phyloP scores from a whole-genome alignment of 805 yeast species.

The Yarrowia divulgata region DNA sequence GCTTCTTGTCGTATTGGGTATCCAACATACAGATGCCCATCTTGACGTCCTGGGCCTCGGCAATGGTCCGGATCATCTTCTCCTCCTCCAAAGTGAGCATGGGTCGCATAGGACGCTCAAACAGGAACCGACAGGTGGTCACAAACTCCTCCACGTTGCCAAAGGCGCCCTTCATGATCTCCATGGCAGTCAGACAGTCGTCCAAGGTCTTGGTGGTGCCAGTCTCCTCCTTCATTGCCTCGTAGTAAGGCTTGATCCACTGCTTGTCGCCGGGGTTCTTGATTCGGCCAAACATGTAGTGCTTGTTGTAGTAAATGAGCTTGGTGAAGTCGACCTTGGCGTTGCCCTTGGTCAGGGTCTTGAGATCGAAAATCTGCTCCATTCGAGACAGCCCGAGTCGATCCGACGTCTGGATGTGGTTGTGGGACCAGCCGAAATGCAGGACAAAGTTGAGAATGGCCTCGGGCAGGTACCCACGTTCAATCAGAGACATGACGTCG shows the following conservation, averaged over 20 bases:
- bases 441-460: slow-evolving; percentile 88
- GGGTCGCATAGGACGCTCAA: slow-evolving; percentile 18
- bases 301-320: slow-evolving; percentile 77
- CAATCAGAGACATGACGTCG: slow-evolving; percentile 66
- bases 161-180: slow-evolving; percentile 32
- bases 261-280: slow-evolving; percentile 53
- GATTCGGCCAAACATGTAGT: slow-evolving; percentile 61
- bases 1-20: slow-evolving; percentile 7
- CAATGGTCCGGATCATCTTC: slow-evolving; percentile 1
- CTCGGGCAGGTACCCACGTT: slow-evolving; percentile 78
- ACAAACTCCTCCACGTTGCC: slow-evolving; percentile 31
- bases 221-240: slow-evolving; percentile 19
- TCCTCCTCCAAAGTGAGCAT: slow-evolving; percentile 16
- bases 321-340: slow-evolving; percentile 87
- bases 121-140: slow-evolving; percentile 18
- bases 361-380: slow-evolving; percentile 63
- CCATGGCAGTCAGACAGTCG: slow-evolving; percentile 17
- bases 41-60: slow-evolving; percentile 9
- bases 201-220: slow-evolving; percentile 11
- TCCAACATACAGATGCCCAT: slow-evolving; percentile 1
- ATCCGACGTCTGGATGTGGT: slow-evolving; percentile 49
- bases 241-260: slow-evolving; percentile 33
- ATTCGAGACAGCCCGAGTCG: slow-evolving; percentile 55
- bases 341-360: slow-evolving; percentile 87
- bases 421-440: slow-evolving; percentile 94